phyloP scores from a whole-genome alignment of 768 basidiomycete species.

The Leucocoprinus leucothites region DNA sequence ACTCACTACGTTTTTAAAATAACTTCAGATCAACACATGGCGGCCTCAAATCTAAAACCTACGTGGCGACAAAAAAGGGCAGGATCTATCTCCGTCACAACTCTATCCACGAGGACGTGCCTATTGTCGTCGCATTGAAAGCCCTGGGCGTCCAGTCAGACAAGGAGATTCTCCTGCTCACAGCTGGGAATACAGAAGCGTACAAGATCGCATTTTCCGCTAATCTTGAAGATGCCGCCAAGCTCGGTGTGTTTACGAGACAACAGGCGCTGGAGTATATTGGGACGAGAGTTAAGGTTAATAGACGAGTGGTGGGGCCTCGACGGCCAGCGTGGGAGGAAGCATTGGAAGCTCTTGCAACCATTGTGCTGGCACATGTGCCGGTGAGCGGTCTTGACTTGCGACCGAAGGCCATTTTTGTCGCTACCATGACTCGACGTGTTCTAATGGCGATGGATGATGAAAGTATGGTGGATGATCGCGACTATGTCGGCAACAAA shows the following conservation, averaged over 20 bases:
- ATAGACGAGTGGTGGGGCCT: constrained; percentile 76
- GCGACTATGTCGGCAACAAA: constrained; percentile 99
- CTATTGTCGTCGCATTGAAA: constrained; percentile 93
- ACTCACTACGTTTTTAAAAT: constrained; percentile 11
- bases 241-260: constrained; percentile 85
- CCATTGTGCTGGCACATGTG: constrained; percentile 95
- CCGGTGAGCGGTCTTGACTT: constrained; percentile 89
- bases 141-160: constrained; percentile 96
- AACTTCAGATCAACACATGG: constrained; percentile 69
- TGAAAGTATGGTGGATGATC: constrained; percentile 95
- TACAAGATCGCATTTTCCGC: constrained; percentile 86
- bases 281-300: constrained; percentile 88
- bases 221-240: constrained; percentile 92
- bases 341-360: constrained; percentile 93
- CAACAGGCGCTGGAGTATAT: constrained; percentile 96
- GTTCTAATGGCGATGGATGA: constrained; percentile 97
- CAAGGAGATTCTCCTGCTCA: constrained; percentile 94
- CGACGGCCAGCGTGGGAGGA: constrained; percentile 89
- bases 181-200: constrained; percentile 86
- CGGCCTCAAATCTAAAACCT: constrained; percentile 93
- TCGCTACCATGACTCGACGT: constrained; percentile 94
- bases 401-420: constrained; percentile 91
- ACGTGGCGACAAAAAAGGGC: constrained; percentile 92
- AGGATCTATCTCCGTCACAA: constrained; percentile 97
- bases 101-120: constrained; percentile 95